Evolutionary conservation across 1,284 basidiomycete species (phyloP).

Genomic region (Fomitopsis palustris): DNA sequence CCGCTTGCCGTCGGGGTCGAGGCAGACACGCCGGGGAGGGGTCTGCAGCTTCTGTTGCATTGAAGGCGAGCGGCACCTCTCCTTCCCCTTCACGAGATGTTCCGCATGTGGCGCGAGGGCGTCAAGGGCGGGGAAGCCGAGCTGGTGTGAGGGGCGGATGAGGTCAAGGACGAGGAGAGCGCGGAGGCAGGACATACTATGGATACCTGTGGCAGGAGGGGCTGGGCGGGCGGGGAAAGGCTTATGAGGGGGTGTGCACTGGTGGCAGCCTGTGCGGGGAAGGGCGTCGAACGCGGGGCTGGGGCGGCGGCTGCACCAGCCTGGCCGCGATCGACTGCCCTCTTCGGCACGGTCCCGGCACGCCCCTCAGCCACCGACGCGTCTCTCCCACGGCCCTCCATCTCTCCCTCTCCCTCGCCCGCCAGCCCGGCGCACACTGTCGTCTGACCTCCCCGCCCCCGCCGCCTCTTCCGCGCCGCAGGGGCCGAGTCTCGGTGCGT

Average conservation of each 20-base stretch:
- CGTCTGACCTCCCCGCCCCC: neutral
- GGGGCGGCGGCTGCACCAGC: neutral
- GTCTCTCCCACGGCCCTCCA: neutral
- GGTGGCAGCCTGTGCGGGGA: neutral
- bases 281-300: neutral
- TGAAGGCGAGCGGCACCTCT: neutral
- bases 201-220: neutral
- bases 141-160: neutral
- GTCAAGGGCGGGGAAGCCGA: neutral
- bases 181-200: conserved; percentile 4
- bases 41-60: neutral
- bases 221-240: neutral
- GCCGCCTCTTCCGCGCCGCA: neutral
- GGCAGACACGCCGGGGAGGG: neutral
- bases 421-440: neutral
- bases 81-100: neutral
- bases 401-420: neutral
- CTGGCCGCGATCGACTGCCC: neutral
- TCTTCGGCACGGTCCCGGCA: neutral
- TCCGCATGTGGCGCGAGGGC: neutral
- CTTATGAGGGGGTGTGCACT: neutral
- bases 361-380: conserved; percentile 6
- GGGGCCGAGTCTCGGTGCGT: neutral
- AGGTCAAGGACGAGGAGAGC: conserved; percentile 5
- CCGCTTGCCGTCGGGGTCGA: neutral